Conservation (phyloP, 441 rosid species). For the Pelargonium citronellum region DNA sequence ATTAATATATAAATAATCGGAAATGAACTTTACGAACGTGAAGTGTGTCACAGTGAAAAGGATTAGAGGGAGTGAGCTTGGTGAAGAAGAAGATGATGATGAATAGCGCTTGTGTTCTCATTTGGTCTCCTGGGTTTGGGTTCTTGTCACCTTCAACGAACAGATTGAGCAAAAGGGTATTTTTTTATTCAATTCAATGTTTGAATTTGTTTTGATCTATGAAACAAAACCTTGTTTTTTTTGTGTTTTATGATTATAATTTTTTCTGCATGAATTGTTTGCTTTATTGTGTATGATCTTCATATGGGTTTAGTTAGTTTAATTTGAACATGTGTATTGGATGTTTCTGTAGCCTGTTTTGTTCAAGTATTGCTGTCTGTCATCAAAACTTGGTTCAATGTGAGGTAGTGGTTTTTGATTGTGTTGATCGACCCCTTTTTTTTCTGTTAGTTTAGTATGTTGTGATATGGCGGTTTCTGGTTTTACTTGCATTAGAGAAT, state of each 20-base stretch:
- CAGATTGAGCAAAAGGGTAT: constrained; percentile 23
- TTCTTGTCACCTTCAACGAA: constrained; percentile 20
- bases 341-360: background rate
- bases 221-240: background rate
- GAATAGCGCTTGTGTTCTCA: constrained; percentile 19
- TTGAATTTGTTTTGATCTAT: too few species aligned
- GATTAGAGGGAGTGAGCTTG: constrained; percentile 7
- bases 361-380: background rate
- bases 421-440: background rate
- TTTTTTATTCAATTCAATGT: background rate
- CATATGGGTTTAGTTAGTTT: background rate
- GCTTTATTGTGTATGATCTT: background rate
- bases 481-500: background rate
- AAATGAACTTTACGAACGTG: constrained; percentile 5
- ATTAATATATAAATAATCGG: background rate
- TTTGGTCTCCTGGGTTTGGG: constrained; percentile 13
- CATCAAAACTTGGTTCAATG: background rate
- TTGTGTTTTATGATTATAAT: background rate
- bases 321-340: background rate
- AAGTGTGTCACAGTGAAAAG: background rate
- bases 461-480: background rate
- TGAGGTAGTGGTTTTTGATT: background rate
- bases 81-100: constrained; percentile 21
- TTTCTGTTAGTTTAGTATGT: background rate
- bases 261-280: background rate